Conservation (phyloP, 352 stramenopile species). For the Pythium angustatum region DNA sequence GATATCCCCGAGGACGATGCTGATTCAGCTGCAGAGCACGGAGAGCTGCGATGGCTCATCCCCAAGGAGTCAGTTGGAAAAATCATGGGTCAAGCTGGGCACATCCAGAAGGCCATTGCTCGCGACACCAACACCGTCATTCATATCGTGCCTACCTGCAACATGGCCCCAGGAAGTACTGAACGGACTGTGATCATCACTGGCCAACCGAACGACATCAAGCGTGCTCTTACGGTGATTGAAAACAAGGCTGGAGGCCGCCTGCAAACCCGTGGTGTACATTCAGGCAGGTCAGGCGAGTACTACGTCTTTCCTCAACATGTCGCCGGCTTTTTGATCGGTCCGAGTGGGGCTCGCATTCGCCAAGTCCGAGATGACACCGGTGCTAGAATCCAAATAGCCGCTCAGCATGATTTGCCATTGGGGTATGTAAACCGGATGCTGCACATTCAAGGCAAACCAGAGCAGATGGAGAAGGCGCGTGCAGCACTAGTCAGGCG, state of each 20-base stretch:
- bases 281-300: slow-evolving; percentile 38
- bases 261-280: slow-evolving; percentile 29
- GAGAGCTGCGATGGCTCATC: slow-evolving; percentile 54
- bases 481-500: slow-evolving; percentile 39
- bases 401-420: slow-evolving; percentile 47
- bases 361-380: slow-evolving; percentile 47
- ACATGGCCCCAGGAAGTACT: slow-evolving; percentile 43
- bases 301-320: slow-evolving; percentile 69
- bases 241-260: slow-evolving; percentile 44
- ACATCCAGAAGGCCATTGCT: slow-evolving; percentile 47
- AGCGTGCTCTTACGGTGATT: slow-evolving; percentile 41
- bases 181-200: slow-evolving; percentile 52
- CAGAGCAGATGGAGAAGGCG: slow-evolving; percentile 48
- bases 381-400: slow-evolving; percentile 60
- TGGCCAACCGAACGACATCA: slow-evolving; percentile 37
- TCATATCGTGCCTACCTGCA: slow-evolving; percentile 36
- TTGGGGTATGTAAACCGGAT: slow-evolving; percentile 63
- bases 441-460: slow-evolving; percentile 60
- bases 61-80: slow-evolving; percentile 48
- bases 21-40: background rate
- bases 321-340: slow-evolving; percentile 54
- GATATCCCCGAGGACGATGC: slow-evolving; percentile 24
- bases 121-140: slow-evolving; percentile 46
- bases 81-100: slow-evolving; percentile 59
- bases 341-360: slow-evolving; percentile 38